Conservation (phyloP, 2,329 filamentous ascomycete genomes). For the Xenosphaeropsis pyriputrescens region DNA sequence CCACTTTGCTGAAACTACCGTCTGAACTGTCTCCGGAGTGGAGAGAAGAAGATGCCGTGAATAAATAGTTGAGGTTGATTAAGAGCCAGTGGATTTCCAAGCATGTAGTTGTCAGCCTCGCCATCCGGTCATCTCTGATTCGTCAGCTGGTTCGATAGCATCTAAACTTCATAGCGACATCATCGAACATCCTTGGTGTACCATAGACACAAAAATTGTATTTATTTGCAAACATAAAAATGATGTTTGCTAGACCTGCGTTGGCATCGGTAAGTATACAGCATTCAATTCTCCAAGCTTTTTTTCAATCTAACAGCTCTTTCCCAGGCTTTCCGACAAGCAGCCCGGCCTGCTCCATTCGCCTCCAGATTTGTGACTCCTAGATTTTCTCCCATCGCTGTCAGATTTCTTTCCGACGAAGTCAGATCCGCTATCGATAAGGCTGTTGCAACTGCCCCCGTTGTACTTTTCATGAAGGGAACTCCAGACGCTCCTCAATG, state of each 20-base stretch:
- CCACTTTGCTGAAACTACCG: not conserved
- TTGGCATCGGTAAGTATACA: constrained; percentile 12
- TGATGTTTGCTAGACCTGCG: constrained; percentile 15
- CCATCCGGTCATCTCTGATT: constrained; percentile 8
- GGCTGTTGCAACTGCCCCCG: constrained; percentile 73
- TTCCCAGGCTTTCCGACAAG: constrained; percentile 27
- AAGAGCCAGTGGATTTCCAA: constrained; percentile 3
- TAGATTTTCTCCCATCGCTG: constrained; percentile 10
- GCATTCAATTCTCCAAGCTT: not conserved
- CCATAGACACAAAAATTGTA: not conserved
- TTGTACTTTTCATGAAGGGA: constrained; percentile 99
- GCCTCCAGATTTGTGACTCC: constrained; percentile 15
- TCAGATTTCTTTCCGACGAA: constrained; percentile 63
- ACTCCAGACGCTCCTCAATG: constrained; percentile 93
- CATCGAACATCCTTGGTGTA: constrained; percentile 2
- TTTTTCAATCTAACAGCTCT: constrained; percentile 5
- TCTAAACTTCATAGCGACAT: constrained; percentile 3
- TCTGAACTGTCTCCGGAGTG: not conserved
- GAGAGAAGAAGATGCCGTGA: constrained; percentile 6
- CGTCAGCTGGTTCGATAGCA: constrained; percentile 10
- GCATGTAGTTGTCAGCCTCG: constrained; percentile 10
- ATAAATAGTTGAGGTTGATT: constrained; percentile 5
- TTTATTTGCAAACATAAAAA: not conserved
- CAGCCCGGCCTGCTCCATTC: constrained; percentile 20
- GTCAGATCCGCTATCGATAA: constrained; percentile 78